Base-by-base conservation (phyloP, 2,329 filamentous ascomycete genomes). In the Colletotrichum sp. region DNA sequence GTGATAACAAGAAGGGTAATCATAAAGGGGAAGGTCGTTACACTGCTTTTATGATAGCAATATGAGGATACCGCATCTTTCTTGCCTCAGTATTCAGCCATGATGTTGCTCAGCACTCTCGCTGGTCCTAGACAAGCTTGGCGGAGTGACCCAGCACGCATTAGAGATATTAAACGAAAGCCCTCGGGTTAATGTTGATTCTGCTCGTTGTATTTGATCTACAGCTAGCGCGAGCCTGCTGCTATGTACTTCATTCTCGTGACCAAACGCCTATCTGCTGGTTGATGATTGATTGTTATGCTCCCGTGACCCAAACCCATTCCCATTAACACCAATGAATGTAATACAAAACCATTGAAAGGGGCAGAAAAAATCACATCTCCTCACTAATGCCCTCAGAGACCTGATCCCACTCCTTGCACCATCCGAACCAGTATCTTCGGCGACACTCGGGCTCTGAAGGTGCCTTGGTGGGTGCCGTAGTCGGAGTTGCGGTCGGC, bases 371-470 rank as follows among this genome's bases (percentile, higher is more conserved):
- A 30, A n/a, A n/a, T 76, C 59, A 78, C 32, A 77, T 73, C 11
- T 78, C 77, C 27, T 78, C 77, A 9, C 12, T 74, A 36, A 71
- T 39, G 22, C 19, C 55, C n/a, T 57, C 68, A 7, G 48, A 16
- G 4, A 27, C 69, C 22, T 36, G 27, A 16, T 80, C 80, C 84
- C 85, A 85, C 44, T 85, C 82, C 68, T 84, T 85, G 75, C 87
- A 89, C 32, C 82, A 72, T 4, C 87, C 86, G 27, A 88, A 76
- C 86, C 86, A 88, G 75, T 80, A 85, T 65, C 85, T 82, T 16
- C 77, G 79, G 9, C 82, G 75, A 70, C 87, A 88, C 6, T 78
- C 82, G 28, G 78, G 80, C 68, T 79, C 80, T 25, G 81, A 78
- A 12, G 80, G 76, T 27, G 79, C 68, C 12, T 79, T 78, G 12